These are phyloP conservation scores for Polymyxa betae DNA, from an alignment of 208 protist genomes.

Conservation along the genomic window DNA sequence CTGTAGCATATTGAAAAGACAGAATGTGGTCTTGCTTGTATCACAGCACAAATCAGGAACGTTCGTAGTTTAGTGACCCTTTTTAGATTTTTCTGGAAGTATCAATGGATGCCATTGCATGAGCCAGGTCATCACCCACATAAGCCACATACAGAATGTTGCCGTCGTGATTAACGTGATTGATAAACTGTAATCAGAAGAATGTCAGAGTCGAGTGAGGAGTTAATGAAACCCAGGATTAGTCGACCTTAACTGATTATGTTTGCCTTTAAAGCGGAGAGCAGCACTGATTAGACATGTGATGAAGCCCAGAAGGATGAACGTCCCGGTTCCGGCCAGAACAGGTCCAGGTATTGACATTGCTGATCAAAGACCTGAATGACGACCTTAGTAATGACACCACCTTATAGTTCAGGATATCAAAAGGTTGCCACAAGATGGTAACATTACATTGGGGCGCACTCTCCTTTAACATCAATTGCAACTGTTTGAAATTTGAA, in stretches of 20 bases:
- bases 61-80: background rate
- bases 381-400: too few species aligned
- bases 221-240: background rate
- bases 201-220: background rate
- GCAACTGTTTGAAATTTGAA: too few species aligned
- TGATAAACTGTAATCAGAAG: background rate
- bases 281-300: slow-evolving; percentile 21
- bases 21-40: too few species aligned
- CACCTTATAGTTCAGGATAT: too few species aligned
- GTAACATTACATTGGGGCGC: too few species aligned
- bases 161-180: slow-evolving; percentile 16
- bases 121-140: slow-evolving; percentile 35
- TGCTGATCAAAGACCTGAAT: too few species aligned
- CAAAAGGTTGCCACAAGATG: too few species aligned
- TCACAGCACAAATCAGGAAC: too few species aligned
- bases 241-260: background rate
- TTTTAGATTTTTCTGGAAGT: background rate
- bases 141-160: slow-evolving; percentile 50
- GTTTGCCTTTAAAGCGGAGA: background rate
- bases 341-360: background rate
- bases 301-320: background rate
- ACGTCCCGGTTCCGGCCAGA: background rate
- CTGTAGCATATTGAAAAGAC: too few species aligned
- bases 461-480: too few species aligned
- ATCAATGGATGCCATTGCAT: slow-evolving; percentile 47